Base-by-base conservation (phyloP, 352 stramenopile species). In the Pythium graminicola region DNA sequence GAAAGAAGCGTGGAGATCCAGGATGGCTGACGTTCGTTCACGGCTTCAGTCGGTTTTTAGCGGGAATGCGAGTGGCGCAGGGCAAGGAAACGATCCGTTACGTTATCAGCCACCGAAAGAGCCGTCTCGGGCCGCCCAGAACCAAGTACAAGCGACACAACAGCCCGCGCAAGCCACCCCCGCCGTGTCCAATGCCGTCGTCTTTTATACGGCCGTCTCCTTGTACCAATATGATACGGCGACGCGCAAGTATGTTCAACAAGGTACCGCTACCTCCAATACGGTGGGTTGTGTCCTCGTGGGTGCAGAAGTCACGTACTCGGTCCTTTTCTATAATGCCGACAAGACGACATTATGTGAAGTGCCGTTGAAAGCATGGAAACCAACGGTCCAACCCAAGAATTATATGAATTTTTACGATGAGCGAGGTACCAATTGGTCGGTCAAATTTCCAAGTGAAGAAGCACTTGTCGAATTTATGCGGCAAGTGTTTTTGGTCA, bases 351-450 rank as follows among this genome's bases (percentile, higher is more conserved):
- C 86, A 50, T 45, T 91, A 26, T 85, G 72, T 39, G 62, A 73
- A 8, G 53, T 85, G 6, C 72, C 76, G 17, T 43, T 87, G 27
- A 79, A 70, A 29, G 64, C 55, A 4, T 80, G 85, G 54, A 82
- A 84, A 31, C 73, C 74, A 6, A 87, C 76, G 2, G 58, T 89
- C 22, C 81, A 91, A 53, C 69, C 81, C 4, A 88, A 88, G 44
- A 69, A 74, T 52, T 91, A 89, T 49, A 64, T 91, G n/a, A 91
- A 88, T 45, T 86, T 91, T 51, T 91, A 91, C 62, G 81, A 91
- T 49, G 73, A 84, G 7, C 69, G 79, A 17, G 65, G 65, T 2
- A 55, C 54, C 2, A 91, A 91, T 57, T 91, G 77, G 77, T 88
- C 76, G 24, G 62, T 85, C n/a, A 85, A 86, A 52, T 91, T 86